Evolutionary conservation across 2,329 filamentous ascomycete genomes (phyloP), one percentile per base, ranked within the genome.

Genomic region (Thelonectria olida): DNA sequence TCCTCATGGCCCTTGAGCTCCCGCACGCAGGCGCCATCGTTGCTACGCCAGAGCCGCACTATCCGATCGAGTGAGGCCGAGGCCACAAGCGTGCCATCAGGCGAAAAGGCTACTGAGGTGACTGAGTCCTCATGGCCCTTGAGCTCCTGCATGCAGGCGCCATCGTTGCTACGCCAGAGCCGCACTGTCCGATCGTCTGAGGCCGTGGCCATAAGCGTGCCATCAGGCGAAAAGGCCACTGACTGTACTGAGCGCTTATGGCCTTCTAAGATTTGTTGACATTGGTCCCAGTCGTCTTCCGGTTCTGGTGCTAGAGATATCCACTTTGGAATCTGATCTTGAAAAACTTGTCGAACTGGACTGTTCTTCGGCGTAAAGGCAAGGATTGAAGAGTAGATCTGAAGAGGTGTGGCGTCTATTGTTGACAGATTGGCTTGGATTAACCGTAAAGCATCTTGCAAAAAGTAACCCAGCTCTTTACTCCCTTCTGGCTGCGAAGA

Each of bases 381-480:
- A 2, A 76, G 44, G 0, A 64, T 64, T 0, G 73, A 73, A 1
- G 45, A 55, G 25, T 76, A 74, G 1, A 73, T 36, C 34, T 75
- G 73, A 4, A 75, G 67, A 5, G 73, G 73, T 1, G 54, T 13
- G 4, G 15, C 8, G 9, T 67, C 42, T 15, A 70, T 63, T 17
- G 55, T 54, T 3, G 19, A 4, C 2, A 20, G 2, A 19, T 51
- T 66, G 4, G 41, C 13, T 2, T 63, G 36, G 2, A 69, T 31
- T 8, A 72, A 66, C 4, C 68, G 64, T 0, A 17, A 55, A 0
- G 59, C 53, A 45, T 73, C 67, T 22, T 56, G 12, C 1, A 74
- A 28, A 15, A 73, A 59, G 2, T 15, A 42, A 1, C 17, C 48
- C 1, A 61, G 2, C 22, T 56, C 2, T 3, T 15, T 2, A 4